phyloP scores from a whole-genome alignment of 306 rosid species.

The Elaeagnus macrophylla region DNA sequence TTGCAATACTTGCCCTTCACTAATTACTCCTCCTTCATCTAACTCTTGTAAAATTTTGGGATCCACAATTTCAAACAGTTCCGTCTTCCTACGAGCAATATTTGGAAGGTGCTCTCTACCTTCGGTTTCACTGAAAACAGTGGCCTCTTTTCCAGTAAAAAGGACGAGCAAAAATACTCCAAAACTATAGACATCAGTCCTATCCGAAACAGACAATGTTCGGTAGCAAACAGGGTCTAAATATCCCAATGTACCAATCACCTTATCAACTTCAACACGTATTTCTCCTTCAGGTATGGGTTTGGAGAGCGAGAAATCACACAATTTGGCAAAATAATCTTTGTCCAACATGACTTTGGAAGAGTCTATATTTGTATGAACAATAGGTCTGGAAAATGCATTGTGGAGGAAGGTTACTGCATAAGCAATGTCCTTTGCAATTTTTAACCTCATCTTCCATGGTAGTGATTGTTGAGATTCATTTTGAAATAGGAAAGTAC shows the following conservation, averaged over 20 bases:
- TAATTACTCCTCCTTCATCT: neutral
- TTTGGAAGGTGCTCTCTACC: no score
- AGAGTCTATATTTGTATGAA: neutral
- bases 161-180: conserved; percentile 2
- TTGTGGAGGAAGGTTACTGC: conserved; percentile 1
- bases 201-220: neutral
- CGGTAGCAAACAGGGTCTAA: neutral
- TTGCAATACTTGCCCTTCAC: no score
- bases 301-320: neutral
- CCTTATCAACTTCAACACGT: neutral
- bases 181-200: neutral
- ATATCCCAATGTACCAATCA: neutral
- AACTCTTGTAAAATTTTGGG: no score
- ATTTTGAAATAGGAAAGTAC: no score
- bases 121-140: no score
- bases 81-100: no score
- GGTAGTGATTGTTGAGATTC: no score
- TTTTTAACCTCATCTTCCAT: conserved; percentile 1
- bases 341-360: neutral
- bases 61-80: no score
- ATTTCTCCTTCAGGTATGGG: neutral
- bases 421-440: conserved; percentile 1
- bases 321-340: conserved; percentile 1
- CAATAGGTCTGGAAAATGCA: neutral
- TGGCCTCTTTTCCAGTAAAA: neutral